Conservation (phyloP, 1,284 basidiomycete genomes). For the Austroboletus novae-zelandiae region DNA sequence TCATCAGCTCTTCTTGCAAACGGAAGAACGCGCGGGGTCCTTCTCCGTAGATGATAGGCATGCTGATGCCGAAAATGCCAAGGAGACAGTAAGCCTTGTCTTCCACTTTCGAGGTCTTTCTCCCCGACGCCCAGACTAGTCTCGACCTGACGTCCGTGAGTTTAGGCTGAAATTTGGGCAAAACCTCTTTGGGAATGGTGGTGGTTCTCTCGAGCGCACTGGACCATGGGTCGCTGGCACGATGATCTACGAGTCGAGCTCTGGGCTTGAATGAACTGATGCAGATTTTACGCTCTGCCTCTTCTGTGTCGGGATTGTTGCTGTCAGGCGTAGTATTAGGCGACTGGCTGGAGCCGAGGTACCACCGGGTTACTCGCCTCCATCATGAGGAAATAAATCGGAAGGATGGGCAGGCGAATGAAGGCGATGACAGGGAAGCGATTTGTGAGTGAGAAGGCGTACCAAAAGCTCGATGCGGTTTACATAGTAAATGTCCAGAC, state of each 20-base stretch:
- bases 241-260: slow-evolving; percentile 22
- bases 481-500: neutral
- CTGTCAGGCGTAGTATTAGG: neutral
- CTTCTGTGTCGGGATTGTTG: slow-evolving; percentile 8
- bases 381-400: neutral
- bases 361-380: neutral
- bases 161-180: slow-evolving; percentile 17
- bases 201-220: slow-evolving; percentile 13
- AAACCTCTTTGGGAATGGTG: slow-evolving; percentile 4
- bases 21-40: slow-evolving; percentile 24
- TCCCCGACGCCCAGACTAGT: slow-evolving; percentile 18
- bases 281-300: slow-evolving; percentile 12
- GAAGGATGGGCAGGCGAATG: too few species aligned
- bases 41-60: slow-evolving; percentile 25
- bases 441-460: too few species aligned
- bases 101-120: slow-evolving; percentile 24
- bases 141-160: slow-evolving; percentile 15
- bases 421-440: too few species aligned
- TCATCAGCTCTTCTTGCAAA: slow-evolving; percentile 29
- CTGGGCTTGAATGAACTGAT: slow-evolving; percentile 21
- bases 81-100: slow-evolving; percentile 28
- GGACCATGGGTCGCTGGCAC: slow-evolving; percentile 9
- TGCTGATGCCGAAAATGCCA: slow-evolving; percentile 25
- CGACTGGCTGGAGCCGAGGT: neutral
- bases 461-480: too few species aligned